Conservation (phyloP, 192 early-diverging fungal species). For the Backusella australiensis region DNA sequence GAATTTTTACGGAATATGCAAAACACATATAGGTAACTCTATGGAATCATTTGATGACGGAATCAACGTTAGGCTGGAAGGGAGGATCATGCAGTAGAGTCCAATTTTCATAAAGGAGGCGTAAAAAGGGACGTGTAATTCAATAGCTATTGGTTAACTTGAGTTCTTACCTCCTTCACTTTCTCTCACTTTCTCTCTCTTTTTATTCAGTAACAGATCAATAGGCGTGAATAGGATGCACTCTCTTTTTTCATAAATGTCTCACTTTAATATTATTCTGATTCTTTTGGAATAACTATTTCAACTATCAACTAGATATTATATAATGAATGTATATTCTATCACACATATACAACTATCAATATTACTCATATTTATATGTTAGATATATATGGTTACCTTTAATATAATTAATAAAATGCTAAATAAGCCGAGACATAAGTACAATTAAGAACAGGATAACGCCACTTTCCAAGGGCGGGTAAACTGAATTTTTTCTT, state of each 20-base stretch:
- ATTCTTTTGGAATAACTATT: background rate
- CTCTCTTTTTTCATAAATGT: background rate
- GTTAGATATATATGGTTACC: background rate
- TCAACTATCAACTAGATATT: background rate
- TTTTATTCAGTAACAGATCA: background rate
- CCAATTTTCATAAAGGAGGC: background rate
- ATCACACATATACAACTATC: too few species aligned
- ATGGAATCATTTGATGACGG: constrained; percentile 6
- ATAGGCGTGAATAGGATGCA: background rate
- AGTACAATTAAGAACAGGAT: background rate
- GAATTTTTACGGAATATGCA: background rate
- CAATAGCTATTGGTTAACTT: background rate
- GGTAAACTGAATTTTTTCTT: background rate
- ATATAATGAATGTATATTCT: too few species aligned
- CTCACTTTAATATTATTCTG: background rate
- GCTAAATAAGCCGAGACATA: background rate
- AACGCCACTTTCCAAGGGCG: constrained; percentile 7
- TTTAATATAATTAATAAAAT: constrained; percentile 1
- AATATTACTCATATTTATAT: background rate
- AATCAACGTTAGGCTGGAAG: background rate
- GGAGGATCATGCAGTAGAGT: background rate
- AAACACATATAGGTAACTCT: background rate
- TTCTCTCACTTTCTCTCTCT: background rate
- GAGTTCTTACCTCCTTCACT: background rate
- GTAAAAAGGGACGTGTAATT: background rate